These are phyloP conservation scores for Clarireedia paspali DNA, from an alignment of 2,329 filamentous ascomycete genomes.

Conservation along the genomic window DNA sequence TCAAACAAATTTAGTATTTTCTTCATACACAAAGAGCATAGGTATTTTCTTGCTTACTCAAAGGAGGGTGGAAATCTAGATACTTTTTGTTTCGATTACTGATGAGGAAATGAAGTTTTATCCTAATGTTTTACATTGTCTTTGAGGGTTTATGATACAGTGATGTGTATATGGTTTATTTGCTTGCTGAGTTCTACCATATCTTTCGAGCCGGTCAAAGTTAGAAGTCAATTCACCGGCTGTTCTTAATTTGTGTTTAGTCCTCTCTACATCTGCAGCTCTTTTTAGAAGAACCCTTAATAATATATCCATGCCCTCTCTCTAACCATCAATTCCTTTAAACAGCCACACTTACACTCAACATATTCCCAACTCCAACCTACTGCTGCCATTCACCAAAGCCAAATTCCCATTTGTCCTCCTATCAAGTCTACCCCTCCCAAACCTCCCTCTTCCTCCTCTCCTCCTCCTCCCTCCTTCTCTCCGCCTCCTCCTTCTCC, in stretches of 20 bases:
- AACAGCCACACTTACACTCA: not conserved
- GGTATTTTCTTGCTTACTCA: not conserved
- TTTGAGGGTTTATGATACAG: too few species aligned
- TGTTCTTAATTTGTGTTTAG: too few species aligned
- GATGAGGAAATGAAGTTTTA: slow-evolving; percentile 1
- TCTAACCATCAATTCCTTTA: too few species aligned
- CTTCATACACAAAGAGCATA: slow-evolving; percentile 15
- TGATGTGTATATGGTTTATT: too few species aligned
- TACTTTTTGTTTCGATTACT: slow-evolving; percentile 4
- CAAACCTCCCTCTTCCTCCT: slow-evolving; percentile 78
- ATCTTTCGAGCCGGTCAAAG: too few species aligned
- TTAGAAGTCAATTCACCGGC: too few species aligned
- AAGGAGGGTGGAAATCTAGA: slow-evolving; percentile 11
- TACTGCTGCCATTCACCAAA: not conserved
- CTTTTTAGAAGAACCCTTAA: too few species aligned
- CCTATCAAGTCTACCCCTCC: slow-evolving; percentile 50
- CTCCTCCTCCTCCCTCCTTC: slow-evolving; percentile 57
- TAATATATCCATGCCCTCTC: too few species aligned
- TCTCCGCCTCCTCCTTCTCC: slow-evolving; percentile 56
- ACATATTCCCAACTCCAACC: not conserved
- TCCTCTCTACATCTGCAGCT: too few species aligned
- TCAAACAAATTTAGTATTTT: slow-evolving; percentile 11
- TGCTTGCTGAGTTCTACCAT: too few species aligned
- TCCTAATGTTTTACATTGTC: too few species aligned
- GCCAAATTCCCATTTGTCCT: not conserved